Conservation (phyloP, 1,284 basidiomycete species). For the Wallemia mellicola region DNA sequence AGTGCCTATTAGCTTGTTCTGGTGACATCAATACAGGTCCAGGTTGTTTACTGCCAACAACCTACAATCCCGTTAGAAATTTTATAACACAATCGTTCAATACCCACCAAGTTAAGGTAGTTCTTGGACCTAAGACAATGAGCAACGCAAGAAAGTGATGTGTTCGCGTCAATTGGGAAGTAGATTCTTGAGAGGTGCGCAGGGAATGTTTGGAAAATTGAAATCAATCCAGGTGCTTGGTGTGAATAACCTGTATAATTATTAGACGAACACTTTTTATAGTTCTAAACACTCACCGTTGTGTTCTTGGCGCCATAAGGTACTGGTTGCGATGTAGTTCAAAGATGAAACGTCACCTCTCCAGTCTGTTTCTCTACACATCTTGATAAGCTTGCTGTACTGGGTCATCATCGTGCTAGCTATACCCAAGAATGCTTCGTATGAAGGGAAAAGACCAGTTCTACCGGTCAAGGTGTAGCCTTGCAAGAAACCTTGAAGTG, state of each 20-base stretch:
- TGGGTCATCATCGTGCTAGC: slow-evolving; percentile 19
- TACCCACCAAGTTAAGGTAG: slow-evolving; percentile 33
- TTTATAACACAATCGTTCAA: slow-evolving; percentile 4
- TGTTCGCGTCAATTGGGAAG: slow-evolving; percentile 67
- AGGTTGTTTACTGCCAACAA: slow-evolving; percentile 14
- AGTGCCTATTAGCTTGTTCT: slow-evolving; percentile 16
- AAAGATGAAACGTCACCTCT: slow-evolving; percentile 37
- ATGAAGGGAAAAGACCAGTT: slow-evolving; percentile 55
- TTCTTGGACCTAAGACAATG: slow-evolving; percentile 57
- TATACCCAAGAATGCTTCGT: slow-evolving; percentile 60
- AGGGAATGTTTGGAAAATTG: slow-evolving; percentile 46
- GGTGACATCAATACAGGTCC: slow-evolving; percentile 12
- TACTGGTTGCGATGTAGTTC: slow-evolving; percentile 61
- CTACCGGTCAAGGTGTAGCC: slow-evolving; percentile 28
- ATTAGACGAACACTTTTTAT: no score
- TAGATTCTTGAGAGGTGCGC: slow-evolving; percentile 46
- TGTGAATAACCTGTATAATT: no score
- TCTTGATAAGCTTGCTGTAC: slow-evolving; percentile 59
- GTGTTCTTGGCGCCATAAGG: slow-evolving; percentile 35
- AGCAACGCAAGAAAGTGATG: slow-evolving; percentile 37
- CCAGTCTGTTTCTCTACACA: slow-evolving; percentile 20
- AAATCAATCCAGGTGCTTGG: slow-evolving; percentile 56
- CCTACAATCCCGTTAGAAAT: slow-evolving; percentile 11
- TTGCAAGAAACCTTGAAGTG: slow-evolving; percentile 58
- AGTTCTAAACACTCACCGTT: no score